These are phyloP conservation scores for Alternaria triticimaculans DNA, from an alignment of 2,329 filamentous ascomycete genomes.

Conservation along the genomic window DNA sequence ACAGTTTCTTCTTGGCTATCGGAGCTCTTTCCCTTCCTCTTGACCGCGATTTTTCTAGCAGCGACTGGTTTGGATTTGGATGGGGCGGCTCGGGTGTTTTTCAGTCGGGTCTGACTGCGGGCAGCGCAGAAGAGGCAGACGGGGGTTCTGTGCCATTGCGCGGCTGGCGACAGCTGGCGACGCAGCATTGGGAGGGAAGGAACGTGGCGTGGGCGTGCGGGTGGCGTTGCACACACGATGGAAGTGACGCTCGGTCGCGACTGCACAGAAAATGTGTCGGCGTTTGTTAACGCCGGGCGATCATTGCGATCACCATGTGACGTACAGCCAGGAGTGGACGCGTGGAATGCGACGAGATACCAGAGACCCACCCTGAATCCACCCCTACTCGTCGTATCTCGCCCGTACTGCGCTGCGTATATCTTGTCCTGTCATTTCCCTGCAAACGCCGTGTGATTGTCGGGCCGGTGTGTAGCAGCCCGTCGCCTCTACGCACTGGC, in stretches of 20 bases:
- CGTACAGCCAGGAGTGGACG: background rate
- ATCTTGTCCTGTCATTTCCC: conserved; percentile 3
- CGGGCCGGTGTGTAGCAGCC: background rate
- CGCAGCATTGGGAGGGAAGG: conserved; percentile 33
- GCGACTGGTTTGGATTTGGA: conserved; percentile 13
- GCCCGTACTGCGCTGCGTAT: background rate
- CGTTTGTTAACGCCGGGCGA: conserved; percentile 13
- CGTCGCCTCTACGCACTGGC: background rate
- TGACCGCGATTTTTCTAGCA: background rate
- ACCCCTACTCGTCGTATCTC: background rate
- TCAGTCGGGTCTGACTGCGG: conserved; percentile 10
- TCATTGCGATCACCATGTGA: conserved; percentile 9
- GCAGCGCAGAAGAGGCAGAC: conserved; percentile 32
- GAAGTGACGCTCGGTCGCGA: conserved; percentile 1
- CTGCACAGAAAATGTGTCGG: conserved; percentile 18
- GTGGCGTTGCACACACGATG: conserved; percentile 10
- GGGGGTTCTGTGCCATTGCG: conserved; percentile 21
- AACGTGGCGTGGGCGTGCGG: background rate
- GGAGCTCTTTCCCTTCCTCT: background rate
- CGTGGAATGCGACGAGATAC: background rate
- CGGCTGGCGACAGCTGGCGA: conserved; percentile 28
- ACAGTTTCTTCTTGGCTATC: background rate
- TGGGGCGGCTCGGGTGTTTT: conserved; percentile 23
- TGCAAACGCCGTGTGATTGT: background rate
- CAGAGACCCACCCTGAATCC: background rate